Conservation (phyloP, 495 filamentous ascomycete species). For the Xylaria palmicola region DNA sequence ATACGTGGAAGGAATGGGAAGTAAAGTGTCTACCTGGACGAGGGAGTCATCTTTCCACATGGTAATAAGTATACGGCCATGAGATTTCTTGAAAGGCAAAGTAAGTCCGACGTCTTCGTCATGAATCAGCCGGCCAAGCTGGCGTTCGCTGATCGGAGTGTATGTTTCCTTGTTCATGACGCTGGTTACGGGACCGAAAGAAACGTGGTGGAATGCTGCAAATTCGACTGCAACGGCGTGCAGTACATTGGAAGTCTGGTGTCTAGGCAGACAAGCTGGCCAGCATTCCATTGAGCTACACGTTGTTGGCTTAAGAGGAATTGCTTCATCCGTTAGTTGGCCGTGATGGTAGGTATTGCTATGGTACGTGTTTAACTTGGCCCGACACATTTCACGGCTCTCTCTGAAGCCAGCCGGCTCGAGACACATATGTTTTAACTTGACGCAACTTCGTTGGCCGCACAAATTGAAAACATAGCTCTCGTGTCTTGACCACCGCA, state of each 20-base stretch:
- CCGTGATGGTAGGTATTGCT: background rate
- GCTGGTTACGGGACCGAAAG: constrained; percentile 2
- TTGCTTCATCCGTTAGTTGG: background rate
- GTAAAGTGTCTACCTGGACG: background rate
- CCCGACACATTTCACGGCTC: constrained; percentile 2
- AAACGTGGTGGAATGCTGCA: constrained; percentile 4
- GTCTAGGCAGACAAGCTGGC: background rate
- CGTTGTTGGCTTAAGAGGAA: background rate
- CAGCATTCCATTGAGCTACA: background rate
- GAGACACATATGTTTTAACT: constrained; percentile 9
- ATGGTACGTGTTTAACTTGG: background rate
- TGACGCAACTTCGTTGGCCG: constrained; percentile 4
- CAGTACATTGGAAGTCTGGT: background rate
- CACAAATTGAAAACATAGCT: constrained; percentile 6
- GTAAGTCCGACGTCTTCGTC: background rate
- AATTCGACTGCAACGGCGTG: background rate
- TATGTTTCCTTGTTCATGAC: background rate
- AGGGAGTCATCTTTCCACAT: background rate
- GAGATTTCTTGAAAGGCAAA: constrained; percentile 5
- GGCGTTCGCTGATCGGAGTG: background rate
- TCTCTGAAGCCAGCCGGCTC: background rate
- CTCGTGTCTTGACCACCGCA: constrained; percentile 6
- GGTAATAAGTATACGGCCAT: background rate
- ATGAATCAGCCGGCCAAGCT: background rate
- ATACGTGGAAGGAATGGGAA: background rate